Evolutionary conservation across 2,329 filamentous ascomycete genomes (phyloP), one percentile per base, ranked within the genome.

Genomic region (Colletotrichum horii): DNA sequence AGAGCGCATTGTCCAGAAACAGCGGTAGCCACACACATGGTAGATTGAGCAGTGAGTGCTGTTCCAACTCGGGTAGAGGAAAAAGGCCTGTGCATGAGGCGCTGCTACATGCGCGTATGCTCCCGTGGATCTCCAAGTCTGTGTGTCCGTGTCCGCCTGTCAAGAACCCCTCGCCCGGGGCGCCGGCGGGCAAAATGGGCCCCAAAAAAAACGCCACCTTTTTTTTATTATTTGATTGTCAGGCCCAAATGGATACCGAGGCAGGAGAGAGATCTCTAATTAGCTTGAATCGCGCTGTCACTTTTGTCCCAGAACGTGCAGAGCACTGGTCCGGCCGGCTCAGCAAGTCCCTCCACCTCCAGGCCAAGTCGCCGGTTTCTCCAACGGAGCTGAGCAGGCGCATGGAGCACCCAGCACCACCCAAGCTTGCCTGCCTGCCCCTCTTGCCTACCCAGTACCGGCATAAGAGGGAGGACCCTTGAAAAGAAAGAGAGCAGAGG

Each of bases 391-490:
- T 65, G 61, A 67, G 12, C 55, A 14, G 15, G 19, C 32, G 71
- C 67, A 70, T 73, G 56, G 58, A 64, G 56, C 66, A 74, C 43
- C 60, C 26, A 48, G 28, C 60, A 30, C 64, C 43, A 48, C 43
- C 43, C 43, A 48, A 48, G 43, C 43, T 48, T 48, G 43, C 43
- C 43, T 48, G n/a, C 43, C 43, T 48, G 43, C 43, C 52, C 64
- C 65, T 70, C 58, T 52, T 43, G n/a, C 26, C 26, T 66, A 19
- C 43, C 48, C 43, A 74, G 60, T 74, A 36, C 71, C 71, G 71
- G 71, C 71, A 71, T 74, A 30, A 36, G 30, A 61, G 38, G 67
- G 71, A 48, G 48, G 34, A 60, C 60, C 67, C 48, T 66, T 52
- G 71, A 36, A 19, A 62, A 48, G 22, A 48, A 22, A 48, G 19